Percentiles rank a stretch among this genome's conserved stretches.
phyloP scores from a whole-genome alignment of 768 basidiomycete genomes.

The Leccinum disarticulatum region DNA sequence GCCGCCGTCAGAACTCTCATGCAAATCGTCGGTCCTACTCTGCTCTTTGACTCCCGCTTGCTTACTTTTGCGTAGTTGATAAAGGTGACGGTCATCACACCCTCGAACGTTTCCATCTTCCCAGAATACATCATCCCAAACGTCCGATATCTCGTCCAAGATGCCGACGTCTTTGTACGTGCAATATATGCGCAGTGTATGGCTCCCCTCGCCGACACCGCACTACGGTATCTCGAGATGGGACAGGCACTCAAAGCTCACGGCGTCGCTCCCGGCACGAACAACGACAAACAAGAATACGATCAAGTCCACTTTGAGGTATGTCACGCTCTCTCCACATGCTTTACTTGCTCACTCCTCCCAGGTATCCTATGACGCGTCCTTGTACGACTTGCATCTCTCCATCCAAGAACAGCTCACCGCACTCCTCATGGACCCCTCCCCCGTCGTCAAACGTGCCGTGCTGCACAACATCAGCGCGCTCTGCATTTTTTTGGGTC shows the following conservation, averaged over 20 bases:
- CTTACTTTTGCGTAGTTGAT: constrained; percentile 43
- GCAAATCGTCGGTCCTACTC: constrained; percentile 63
- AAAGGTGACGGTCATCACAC: constrained; percentile 70
- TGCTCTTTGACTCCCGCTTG: background rate
- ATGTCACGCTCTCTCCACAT: constrained; percentile 7
- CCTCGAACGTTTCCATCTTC: constrained; percentile 69
- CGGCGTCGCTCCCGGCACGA: constrained; percentile 49
- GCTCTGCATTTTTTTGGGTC: constrained; percentile 89
- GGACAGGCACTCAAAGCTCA: constrained; percentile 87
- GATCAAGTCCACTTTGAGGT: constrained; percentile 85
- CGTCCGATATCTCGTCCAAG: constrained; percentile 75
- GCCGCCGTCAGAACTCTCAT: constrained; percentile 76
- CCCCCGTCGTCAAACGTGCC: constrained; percentile 88
- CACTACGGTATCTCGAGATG: constrained; percentile 89
- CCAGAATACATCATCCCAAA: constrained; percentile 96
- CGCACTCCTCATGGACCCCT: constrained; percentile 83
- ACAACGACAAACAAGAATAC: constrained; percentile 60
- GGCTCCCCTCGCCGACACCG: constrained; percentile 80
- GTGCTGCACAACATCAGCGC: constrained; percentile 84
- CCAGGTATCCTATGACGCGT: constrained; percentile 89
- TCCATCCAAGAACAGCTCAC: constrained; percentile 87
- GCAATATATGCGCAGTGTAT: constrained; percentile 83
- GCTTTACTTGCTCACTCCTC: background rate
- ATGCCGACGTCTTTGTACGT: constrained; percentile 83
- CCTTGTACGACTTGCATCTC: constrained; percentile 80